These are phyloP conservation scores for Suillus subluteus DNA, from an alignment of 768 basidiomycete genomes.

Conservation along the genomic window DNA sequence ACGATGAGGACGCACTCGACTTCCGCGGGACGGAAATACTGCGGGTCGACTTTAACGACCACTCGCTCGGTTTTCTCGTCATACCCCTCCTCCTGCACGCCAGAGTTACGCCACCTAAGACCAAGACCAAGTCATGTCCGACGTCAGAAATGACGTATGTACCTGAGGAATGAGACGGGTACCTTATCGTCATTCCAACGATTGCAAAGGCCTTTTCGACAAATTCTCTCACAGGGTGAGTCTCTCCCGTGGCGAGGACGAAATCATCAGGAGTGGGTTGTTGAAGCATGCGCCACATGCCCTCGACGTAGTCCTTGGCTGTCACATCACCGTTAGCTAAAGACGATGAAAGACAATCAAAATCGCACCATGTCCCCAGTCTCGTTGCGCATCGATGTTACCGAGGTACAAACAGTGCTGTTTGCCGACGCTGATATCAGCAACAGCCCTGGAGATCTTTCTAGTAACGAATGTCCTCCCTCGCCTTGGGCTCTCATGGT, in stretches of 20 bases:
- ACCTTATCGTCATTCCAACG: constrained; percentile 72
- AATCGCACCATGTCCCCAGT: constrained; percentile 91
- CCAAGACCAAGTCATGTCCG: constrained; percentile 3
- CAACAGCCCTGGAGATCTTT: constrained; percentile 91
- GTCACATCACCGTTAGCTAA: neutral
- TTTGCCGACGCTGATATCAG: constrained; percentile 89
- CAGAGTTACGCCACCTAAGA: constrained; percentile 74
- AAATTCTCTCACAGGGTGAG: constrained; percentile 91
- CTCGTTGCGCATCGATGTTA: constrained; percentile 91
- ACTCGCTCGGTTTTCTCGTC: constrained; percentile 68
- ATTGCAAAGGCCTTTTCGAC: constrained; percentile 86
- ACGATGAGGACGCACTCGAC: constrained; percentile 70
- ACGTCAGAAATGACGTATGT: neutral
- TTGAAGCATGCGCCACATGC: constrained; percentile 98
- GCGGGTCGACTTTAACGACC: constrained; percentile 83
- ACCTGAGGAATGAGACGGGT: constrained; percentile 22
- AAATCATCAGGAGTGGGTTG: constrained; percentile 84
- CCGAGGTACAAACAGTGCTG: constrained; percentile 91
- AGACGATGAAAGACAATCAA: neutral
- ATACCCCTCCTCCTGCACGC: constrained; percentile 75
- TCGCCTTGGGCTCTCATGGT: constrained; percentile 94
- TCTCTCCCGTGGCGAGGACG: constrained; percentile 95
- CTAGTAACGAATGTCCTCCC: constrained; percentile 96
- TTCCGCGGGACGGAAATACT: constrained; percentile 95
- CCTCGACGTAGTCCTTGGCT: constrained; percentile 93